Evolutionary conservation across 2,329 filamentous ascomycete genomes (phyloP).

Genomic region (Colletotrichum sidae): DNA sequence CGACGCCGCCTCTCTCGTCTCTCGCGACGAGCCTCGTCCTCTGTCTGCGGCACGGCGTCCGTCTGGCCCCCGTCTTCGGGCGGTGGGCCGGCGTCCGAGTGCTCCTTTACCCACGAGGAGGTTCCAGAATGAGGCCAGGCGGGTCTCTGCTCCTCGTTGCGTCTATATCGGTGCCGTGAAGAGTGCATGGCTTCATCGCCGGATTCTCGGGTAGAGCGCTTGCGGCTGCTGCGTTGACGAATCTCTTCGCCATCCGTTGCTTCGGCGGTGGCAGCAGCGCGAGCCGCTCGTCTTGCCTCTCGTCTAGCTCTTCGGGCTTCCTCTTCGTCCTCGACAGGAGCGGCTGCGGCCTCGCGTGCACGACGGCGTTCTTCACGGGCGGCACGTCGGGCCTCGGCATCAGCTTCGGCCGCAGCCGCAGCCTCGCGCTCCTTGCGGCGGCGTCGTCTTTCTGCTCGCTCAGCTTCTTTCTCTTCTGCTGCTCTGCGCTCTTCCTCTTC

Average conservation of each 20-base stretch:
- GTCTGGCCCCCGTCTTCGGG: constrained; percentile 53
- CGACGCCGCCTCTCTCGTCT: constrained; percentile 59
- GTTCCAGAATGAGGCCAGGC: constrained; percentile 74
- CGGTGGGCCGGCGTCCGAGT: constrained; percentile 71
- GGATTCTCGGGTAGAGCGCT: constrained; percentile 53
- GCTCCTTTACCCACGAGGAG: constrained; percentile 74
- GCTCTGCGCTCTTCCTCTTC: constrained; percentile 62
- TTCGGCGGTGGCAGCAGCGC: constrained; percentile 39
- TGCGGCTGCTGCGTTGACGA: constrained; percentile 52
- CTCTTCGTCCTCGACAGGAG: constrained; percentile 56
- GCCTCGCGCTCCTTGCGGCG: constrained; percentile 61
- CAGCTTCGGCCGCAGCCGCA: constrained; percentile 57
- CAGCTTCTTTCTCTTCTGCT: constrained; percentile 61
- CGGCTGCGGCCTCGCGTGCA: constrained; percentile 53
- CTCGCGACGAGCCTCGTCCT: constrained; percentile 63
- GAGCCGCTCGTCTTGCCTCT: constrained; percentile 62
- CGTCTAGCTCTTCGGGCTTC: constrained; percentile 65
- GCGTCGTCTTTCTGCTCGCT: constrained; percentile 63
- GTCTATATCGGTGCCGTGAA: constrained; percentile 46
- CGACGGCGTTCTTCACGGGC: constrained; percentile 61
- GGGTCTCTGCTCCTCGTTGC: constrained; percentile 46
- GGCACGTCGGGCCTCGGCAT: constrained; percentile 60
- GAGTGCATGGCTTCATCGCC: constrained; percentile 60
- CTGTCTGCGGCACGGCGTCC: constrained; percentile 51
- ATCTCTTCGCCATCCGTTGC: constrained; percentile 52